Conservation (phyloP, 2,329 filamentous ascomycete species). For the Exophiala dermatitidis region DNA sequence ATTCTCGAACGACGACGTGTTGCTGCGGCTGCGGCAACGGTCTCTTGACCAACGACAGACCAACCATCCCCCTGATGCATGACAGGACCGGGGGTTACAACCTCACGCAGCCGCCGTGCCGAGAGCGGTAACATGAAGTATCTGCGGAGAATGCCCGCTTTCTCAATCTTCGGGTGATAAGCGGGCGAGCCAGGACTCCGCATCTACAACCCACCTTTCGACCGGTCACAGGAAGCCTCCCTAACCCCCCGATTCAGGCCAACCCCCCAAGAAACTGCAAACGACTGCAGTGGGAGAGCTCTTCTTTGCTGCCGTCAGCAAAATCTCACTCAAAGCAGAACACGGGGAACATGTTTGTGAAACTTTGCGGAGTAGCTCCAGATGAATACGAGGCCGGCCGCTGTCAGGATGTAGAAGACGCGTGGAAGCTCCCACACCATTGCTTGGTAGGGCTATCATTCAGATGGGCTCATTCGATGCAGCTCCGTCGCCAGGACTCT, state of each 20-base stretch:
- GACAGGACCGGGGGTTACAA: slow-evolving; percentile 2
- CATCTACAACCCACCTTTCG: slow-evolving; percentile 5
- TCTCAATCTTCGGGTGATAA: slow-evolving; percentile 5
- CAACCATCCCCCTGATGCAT: slow-evolving; percentile 1
- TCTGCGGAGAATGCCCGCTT: slow-evolving; percentile 15
- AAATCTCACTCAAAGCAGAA: too few relatives aligned
- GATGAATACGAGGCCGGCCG: neutral
- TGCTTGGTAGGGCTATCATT: neutral
- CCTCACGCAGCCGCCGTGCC: neutral
- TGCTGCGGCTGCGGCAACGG: slow-evolving; percentile 4
- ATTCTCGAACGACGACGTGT: slow-evolving; percentile 50
- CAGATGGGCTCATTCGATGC: neutral
- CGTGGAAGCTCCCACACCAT: neutral
- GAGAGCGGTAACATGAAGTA: slow-evolving; percentile 3
- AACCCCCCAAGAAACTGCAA: too few relatives aligned
- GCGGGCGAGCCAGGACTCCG: slow-evolving; percentile 10
- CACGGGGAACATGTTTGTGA: too few relatives aligned
- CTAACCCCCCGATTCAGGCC: too few relatives aligned
- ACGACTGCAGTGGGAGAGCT: too few relatives aligned
- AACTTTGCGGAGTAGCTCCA: neutral
- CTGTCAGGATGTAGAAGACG: neutral
- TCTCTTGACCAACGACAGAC: neutral
- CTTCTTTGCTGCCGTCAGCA: too few relatives aligned
- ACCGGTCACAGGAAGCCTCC: neutral
- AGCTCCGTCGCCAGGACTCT: neutral